A percentile compares a stretch with the other conserved stretches of the same genome.
Evolutionary conservation across 495 filamentous ascomycete genomes (phyloP).

Genomic region (Xylaria castorea): DNA sequence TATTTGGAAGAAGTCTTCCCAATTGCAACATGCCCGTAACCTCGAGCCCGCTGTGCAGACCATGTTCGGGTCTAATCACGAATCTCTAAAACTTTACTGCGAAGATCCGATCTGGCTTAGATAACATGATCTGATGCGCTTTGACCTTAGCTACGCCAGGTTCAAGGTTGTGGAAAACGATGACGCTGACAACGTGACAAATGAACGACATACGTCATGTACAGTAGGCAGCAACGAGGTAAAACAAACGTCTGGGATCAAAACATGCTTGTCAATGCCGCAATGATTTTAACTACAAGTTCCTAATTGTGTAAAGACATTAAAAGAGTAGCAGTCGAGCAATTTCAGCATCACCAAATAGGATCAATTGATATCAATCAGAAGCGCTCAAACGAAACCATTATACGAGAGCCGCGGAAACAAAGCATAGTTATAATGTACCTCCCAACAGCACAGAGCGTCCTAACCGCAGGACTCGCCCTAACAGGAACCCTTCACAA

Average conservation of each 20-base stretch:
- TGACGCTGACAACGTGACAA: background rate
- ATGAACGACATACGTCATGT: conserved; percentile 5
- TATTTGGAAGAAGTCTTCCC: background rate
- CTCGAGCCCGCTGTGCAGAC: background rate
- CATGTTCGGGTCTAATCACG: background rate
- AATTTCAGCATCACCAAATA: background rate
- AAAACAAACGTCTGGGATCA: background rate
- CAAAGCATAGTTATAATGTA: conserved; percentile 35
- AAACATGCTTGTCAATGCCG: background rate
- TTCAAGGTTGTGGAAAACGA: background rate
- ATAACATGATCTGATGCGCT: background rate
- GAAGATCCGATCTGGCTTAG: background rate
- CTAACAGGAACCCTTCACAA: conserved; percentile 35
- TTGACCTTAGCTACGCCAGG: background rate
- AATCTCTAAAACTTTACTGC: background rate
- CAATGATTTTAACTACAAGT: background rate
- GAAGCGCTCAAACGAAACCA: background rate
- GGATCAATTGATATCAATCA: background rate
- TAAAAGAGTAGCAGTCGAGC: background rate
- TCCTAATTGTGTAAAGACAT: background rate
- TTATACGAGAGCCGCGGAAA: background rate
- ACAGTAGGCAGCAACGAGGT: background rate
- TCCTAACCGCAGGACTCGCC: conserved; percentile 43
- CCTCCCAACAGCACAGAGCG: conserved; percentile 39
- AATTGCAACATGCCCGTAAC: background rate